A percentile compares a stretch with the other conserved stretches of the same genome.
Evolutionary conservation across 768 basidiomycete species (phyloP).

Genomic region (Auricularia sp.): DNA sequence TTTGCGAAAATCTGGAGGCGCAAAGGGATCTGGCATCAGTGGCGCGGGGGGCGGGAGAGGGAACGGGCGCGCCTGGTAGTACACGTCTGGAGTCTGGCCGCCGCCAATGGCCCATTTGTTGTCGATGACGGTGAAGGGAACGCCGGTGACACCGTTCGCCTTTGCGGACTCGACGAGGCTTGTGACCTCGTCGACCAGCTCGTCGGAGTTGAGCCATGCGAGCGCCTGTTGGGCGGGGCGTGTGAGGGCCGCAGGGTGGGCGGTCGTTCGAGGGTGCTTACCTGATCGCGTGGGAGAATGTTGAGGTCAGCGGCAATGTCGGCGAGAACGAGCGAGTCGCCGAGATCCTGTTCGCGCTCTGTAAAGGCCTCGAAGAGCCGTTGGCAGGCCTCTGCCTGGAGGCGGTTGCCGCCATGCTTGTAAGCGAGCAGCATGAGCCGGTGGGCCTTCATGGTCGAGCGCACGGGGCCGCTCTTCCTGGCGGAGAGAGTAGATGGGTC

Average conservation of each 20-base stretch:
- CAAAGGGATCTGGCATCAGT: too few relatives aligned
- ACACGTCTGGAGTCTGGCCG: slow-evolving; percentile 62
- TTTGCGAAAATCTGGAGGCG: too few relatives aligned
- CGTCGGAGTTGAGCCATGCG: slow-evolving; percentile 54
- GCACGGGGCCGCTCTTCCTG: slow-evolving; percentile 53
- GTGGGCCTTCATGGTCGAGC: slow-evolving; percentile 60
- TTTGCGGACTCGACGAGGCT: slow-evolving; percentile 52
- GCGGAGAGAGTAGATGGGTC: neutral
- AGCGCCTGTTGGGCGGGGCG: slow-evolving; percentile 34
- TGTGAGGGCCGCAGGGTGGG: neutral
- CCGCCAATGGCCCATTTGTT: slow-evolving; percentile 70
- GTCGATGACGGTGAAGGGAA: slow-evolving; percentile 73
- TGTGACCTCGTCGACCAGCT: slow-evolving; percentile 53
- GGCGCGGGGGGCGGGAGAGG: too few relatives aligned
- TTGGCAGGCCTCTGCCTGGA: slow-evolving; percentile 47
- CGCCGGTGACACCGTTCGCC: slow-evolving; percentile 60
- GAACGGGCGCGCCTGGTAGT: slow-evolving; percentile 39
- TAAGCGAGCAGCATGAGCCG: slow-evolving; percentile 62
- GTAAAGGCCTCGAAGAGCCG: slow-evolving; percentile 58
- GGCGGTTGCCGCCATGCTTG: slow-evolving; percentile 44
- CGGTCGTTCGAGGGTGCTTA: slow-evolving; percentile 19
- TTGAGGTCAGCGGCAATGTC: slow-evolving; percentile 44
- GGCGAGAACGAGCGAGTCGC: slow-evolving; percentile 47
- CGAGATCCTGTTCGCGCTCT: slow-evolving; percentile 54
- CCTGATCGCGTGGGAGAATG: slow-evolving; percentile 52